phyloP scores from a whole-genome alignment of 352 stramenopile genomes.

The Aphanomyces astaci region DNA sequence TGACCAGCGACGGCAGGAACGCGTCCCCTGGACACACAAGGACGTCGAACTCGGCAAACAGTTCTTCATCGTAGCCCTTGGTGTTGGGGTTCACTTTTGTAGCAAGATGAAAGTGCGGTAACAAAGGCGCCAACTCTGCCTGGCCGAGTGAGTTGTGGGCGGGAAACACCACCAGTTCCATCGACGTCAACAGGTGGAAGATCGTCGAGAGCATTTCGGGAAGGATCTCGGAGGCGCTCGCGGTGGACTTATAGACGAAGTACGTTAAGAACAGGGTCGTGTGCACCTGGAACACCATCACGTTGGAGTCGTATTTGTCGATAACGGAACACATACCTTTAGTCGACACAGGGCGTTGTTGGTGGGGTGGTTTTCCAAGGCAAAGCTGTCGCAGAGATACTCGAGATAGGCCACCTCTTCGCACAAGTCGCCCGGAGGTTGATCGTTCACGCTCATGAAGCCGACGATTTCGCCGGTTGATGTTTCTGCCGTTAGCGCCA shows the following conservation, averaged over 20 bases:
- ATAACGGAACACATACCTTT: slow-evolving; percentile 5
- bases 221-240: neutral
- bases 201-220: slow-evolving; percentile 14
- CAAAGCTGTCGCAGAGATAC: slow-evolving; percentile 12
- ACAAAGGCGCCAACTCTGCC: neutral
- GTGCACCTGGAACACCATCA: slow-evolving; percentile 4
- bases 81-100: neutral
- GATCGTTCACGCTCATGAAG: slow-evolving; percentile 60
- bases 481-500: slow-evolving; percentile 45
- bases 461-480: slow-evolving; percentile 40
- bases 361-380: neutral
- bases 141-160: neutral
- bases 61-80: slow-evolving; percentile 7
- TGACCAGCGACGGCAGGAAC: slow-evolving; percentile 40
- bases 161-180: slow-evolving; percentile 15
- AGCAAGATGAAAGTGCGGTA: neutral
- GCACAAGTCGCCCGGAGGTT: slow-evolving; percentile 35
- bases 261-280: slow-evolving; percentile 18
- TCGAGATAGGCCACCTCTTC: slow-evolving; percentile 59
- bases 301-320: too few relatives aligned
- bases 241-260: slow-evolving; percentile 7
- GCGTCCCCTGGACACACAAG: neutral
- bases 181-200: slow-evolving; percentile 5
- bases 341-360: neutral
- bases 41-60: slow-evolving; percentile 6